Evolutionary conservation across 2,329 filamentous ascomycete genomes (phyloP).

Genomic region (Ceratocystis eucalypticola): DNA sequence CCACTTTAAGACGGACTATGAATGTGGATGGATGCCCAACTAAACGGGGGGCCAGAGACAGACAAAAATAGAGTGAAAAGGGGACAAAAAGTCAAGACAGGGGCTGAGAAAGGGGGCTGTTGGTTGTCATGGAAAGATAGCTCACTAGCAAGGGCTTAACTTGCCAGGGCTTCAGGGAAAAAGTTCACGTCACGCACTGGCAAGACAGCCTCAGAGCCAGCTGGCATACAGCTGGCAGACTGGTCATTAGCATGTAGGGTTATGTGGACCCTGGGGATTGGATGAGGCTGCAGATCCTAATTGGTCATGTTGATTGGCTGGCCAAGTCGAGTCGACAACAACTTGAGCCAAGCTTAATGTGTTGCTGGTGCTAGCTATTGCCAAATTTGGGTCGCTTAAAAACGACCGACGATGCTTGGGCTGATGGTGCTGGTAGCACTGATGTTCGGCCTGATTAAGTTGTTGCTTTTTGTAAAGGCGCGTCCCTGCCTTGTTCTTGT

Average conservation of each 20-base stretch:
- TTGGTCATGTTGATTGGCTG: constrained; percentile 1
- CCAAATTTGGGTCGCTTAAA: constrained; percentile 1
- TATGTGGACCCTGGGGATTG: background rate
- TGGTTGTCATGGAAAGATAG: constrained; percentile 9
- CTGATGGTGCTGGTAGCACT: background rate
- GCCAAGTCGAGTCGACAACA: no score
- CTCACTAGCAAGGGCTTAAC: background rate
- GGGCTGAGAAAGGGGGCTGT: background rate
- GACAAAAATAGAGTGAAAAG: background rate
- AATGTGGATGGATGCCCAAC: background rate
- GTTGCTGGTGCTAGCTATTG: background rate
- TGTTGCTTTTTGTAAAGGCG: background rate
- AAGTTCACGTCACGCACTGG: background rate
- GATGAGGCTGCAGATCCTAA: constrained; percentile 1
- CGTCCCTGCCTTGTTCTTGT: constrained; percentile 2
- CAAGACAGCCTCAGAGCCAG: background rate
- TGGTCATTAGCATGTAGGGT: background rate
- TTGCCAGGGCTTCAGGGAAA: background rate
- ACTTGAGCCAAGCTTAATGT: background rate
- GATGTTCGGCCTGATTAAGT: background rate
- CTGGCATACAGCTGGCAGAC: background rate
- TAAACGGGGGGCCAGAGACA: background rate
- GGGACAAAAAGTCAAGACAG: background rate
- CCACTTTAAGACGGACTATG: background rate
- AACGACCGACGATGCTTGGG: background rate